Base-by-base conservation (phyloP, 352 stramenopile species). In the Phytophthora pinifolia region DNA sequence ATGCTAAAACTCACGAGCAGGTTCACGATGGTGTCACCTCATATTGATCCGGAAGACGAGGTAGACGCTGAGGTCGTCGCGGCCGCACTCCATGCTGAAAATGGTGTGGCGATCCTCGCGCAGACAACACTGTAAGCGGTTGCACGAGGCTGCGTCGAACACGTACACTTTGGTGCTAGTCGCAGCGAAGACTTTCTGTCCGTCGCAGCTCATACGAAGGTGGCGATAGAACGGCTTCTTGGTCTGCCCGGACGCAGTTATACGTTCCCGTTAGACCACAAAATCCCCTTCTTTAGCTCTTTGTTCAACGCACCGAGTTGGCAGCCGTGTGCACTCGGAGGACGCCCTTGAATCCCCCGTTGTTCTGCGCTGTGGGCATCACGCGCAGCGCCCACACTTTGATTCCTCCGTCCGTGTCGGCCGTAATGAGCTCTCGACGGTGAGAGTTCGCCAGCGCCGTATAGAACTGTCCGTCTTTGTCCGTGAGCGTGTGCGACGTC, bases 321-420 rank as follows among this genome's bases (percentile, higher is more conserved):
- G 56, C 54, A 47, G 52, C 67, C 41, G 75, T 80, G 34, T 86
- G 75, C 14, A 80, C 34, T 9, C 75, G 75, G n/a, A 82, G 48
- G 10, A 83, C 78, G 6, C 73, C 72, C 45, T 79, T 86, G 33
- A 74, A 64, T 4, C 56, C 66, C 14, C 62, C 48, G 20, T 63
- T 54, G 15, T 62, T 66, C 6, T 59, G 45, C 10, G 54, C 44
- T 29, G 38, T 65, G 15, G 56, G 36, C 5, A 67, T 49, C 4
- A 67, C 53, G 7, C 73, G 68, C 5, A 84, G 39, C 15, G 61
- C 62, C 73, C 76, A 86, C 2, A 80, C 69, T 48, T 81, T 82
- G n/a, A 84, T 55, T 5, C 76, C 73, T 18, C 76, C 76, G 10
- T 80, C 66, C 2, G 73, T 67, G 41, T 86, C 76, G 5, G 68